These are phyloP conservation scores for Euclidium syriacum DNA, from an alignment of 345 rosid genomes.

Conservation along the genomic window DNA sequence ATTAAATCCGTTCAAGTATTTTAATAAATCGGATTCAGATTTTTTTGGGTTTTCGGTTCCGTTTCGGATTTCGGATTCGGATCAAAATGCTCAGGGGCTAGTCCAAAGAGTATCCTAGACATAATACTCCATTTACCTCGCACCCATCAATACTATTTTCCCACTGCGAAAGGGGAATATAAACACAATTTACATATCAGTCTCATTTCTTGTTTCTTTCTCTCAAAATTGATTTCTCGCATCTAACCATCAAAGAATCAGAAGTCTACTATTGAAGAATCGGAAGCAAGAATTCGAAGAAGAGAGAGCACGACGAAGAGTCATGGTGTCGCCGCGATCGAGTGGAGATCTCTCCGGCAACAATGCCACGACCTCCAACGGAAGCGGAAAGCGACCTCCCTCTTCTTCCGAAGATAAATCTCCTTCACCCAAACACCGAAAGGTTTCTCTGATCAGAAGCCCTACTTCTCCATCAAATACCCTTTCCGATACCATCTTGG, in stretches of 20 bases:
- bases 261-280: not conserved
- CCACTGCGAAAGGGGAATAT: slow-evolving; percentile 13
- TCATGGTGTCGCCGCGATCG: slow-evolving; percentile 84
- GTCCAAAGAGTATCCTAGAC: too few relatives aligned
- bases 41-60: too few relatives aligned
- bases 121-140: too few relatives aligned
- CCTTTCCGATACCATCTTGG: not conserved
- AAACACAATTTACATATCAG: not conserved
- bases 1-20: too few relatives aligned
- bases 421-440: slow-evolving; percentile 68
- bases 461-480: not conserved
- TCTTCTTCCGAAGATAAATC: slow-evolving; percentile 59
- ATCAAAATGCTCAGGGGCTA: too few relatives aligned
- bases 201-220: not conserved
- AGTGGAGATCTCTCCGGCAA: slow-evolving; percentile 72
- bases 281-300: slow-evolving; percentile 7
- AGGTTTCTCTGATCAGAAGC: slow-evolving; percentile 39
- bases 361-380: not conserved
- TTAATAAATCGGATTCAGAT: too few relatives aligned
- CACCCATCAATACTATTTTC: too few relatives aligned
- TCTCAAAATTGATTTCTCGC: not conserved
- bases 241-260: not conserved
- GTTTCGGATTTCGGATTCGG: too few relatives aligned
- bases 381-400: slow-evolving; percentile 47
- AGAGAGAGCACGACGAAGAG: slow-evolving; percentile 43